These are phyloP conservation scores for Dendryphion nanum DNA, from an alignment of 2,329 filamentous ascomycete genomes.

Conservation along the genomic window DNA sequence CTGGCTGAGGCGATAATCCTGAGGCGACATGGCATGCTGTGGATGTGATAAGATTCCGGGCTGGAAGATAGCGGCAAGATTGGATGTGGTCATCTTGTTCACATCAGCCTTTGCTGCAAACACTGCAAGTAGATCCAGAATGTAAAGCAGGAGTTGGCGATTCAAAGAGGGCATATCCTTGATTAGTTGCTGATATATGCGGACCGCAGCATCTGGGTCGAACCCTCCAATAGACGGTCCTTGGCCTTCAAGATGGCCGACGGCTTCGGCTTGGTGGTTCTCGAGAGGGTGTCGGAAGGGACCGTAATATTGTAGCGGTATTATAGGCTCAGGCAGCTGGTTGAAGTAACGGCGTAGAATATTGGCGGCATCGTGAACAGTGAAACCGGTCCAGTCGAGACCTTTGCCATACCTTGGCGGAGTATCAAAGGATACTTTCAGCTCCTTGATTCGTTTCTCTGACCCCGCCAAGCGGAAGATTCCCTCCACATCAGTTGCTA, in stretches of 20 bases:
- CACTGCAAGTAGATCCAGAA: constrained; percentile 90
- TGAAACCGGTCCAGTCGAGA: constrained; percentile 95
- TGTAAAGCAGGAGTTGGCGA: constrained; percentile 89
- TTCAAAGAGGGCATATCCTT: constrained; percentile 91
- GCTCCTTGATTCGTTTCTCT: constrained; percentile 96
- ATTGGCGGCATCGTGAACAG: constrained; percentile 96
- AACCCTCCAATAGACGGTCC: constrained; percentile 72
- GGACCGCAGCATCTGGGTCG: constrained; percentile 72
- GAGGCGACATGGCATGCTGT: constrained; percentile 88
- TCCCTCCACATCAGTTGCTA: constrained; percentile 90
- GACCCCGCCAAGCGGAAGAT: constrained; percentile 96
- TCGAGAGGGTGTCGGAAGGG: constrained; percentile 82
- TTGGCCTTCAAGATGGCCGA: constrained; percentile 62
- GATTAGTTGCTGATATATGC: constrained; percentile 83
- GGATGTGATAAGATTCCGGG: constrained; percentile 95
- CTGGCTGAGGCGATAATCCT: constrained; percentile 92
- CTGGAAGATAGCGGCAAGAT: constrained; percentile 95
- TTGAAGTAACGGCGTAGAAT: constrained; percentile 94
- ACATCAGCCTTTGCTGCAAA: constrained; percentile 96
- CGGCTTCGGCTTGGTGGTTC: constrained; percentile 65
- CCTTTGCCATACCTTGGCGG: constrained; percentile 89
- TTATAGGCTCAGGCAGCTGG: constrained; percentile 92
- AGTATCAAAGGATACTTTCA: constrained; percentile 88
- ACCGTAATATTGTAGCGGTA: constrained; percentile 90
- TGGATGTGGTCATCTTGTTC: constrained; percentile 95